Conservation (phyloP, 1,284 basidiomycete species). For the Pyrrhoderma noxium region DNA sequence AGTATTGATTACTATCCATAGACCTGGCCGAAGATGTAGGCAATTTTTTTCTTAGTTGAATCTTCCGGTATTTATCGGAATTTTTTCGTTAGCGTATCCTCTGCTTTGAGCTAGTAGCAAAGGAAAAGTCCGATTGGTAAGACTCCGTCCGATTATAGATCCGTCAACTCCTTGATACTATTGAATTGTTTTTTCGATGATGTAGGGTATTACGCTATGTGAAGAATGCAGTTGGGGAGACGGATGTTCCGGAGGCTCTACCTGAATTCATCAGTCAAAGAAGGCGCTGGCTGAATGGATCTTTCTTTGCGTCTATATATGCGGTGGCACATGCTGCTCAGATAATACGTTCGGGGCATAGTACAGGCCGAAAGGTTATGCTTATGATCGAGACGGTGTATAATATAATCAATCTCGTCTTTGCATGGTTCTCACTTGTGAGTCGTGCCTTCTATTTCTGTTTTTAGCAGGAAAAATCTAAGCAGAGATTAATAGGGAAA, state of each 20-base stretch:
- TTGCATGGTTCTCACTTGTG: slow-evolving; percentile 90
- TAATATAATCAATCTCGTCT: slow-evolving; percentile 82
- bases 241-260: slow-evolving; percentile 90
- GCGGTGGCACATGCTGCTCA: slow-evolving; percentile 80
- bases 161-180: neutral
- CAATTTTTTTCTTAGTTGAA: slow-evolving; percentile 10
- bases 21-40: slow-evolving; percentile 81
- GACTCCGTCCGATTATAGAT: slow-evolving; percentile 2
- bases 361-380: slow-evolving; percentile 62
- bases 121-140: slow-evolving; percentile 79
- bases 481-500: slow-evolving; percentile 55
- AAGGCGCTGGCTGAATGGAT: slow-evolving; percentile 87
- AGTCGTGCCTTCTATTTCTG: slow-evolving; percentile 28
- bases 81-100: slow-evolving; percentile 67
- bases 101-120: slow-evolving; percentile 95
- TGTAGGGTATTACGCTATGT: slow-evolving; percentile 90
- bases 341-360: slow-evolving; percentile 82
- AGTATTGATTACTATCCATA: slow-evolving; percentile 25
- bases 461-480: neutral
- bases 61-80: neutral
- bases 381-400: slow-evolving; percentile 82
- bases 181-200: slow-evolving; percentile 1
- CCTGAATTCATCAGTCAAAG: slow-evolving; percentile 95
- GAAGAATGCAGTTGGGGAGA: slow-evolving; percentile 91
- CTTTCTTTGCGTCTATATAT: slow-evolving; percentile 91